A percentile compares a stretch with the other conserved stretches of the same genome.
Evolutionary conservation across 768 basidiomycete genomes (phyloP).

Genomic region (Gautieria morchelliformis): DNA sequence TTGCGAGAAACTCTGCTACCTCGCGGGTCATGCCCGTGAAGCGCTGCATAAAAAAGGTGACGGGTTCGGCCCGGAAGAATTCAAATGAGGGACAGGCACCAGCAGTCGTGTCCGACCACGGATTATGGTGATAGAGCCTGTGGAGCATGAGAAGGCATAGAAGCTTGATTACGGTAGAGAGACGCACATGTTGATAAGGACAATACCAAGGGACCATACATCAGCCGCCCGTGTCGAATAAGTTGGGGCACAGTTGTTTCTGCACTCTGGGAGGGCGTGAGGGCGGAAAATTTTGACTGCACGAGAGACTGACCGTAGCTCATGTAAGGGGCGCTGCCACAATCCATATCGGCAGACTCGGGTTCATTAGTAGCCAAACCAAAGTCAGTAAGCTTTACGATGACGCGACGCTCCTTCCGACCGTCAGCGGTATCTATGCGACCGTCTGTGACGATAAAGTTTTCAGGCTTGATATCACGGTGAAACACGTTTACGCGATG

Average conservation of each 20-base stretch:
- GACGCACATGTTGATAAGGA: constrained; percentile 92
- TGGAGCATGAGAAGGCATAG: constrained; percentile 4
- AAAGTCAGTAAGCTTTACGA: constrained; percentile 97
- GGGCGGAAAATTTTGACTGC: constrained; percentile 7
- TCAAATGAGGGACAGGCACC: constrained; percentile 74
- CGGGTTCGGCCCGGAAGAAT: constrained; percentile 66
- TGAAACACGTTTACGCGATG: constrained; percentile 88
- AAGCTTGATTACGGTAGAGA: constrained; percentile 7
- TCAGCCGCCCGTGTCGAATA: constrained; percentile 94
- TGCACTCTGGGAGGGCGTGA: constrained; percentile 52
- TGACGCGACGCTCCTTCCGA: constrained; percentile 69
- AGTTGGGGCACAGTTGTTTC: constrained; percentile 92
- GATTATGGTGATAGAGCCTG: constrained; percentile 96
- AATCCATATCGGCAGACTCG: constrained; percentile 93
- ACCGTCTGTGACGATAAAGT: constrained; percentile 90
- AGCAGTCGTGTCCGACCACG: constrained; percentile 90
- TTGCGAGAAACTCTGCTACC: constrained; percentile 82
- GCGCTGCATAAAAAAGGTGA: constrained; percentile 79
- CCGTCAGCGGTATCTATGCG: constrained; percentile 45
- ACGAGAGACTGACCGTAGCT: constrained; percentile 64
- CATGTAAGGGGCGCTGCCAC: constrained; percentile 98
- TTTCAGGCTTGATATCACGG: constrained; percentile 98
- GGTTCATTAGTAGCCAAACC: constrained; percentile 86
- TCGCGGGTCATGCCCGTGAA: constrained; percentile 83
- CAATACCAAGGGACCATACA: constrained; percentile 98